Percentiles rank a stretch among this genome's conserved stretches.
Evolutionary conservation across 768 basidiomycete species (phyloP).

Genomic region (Cystoderma amianthinum): DNA sequence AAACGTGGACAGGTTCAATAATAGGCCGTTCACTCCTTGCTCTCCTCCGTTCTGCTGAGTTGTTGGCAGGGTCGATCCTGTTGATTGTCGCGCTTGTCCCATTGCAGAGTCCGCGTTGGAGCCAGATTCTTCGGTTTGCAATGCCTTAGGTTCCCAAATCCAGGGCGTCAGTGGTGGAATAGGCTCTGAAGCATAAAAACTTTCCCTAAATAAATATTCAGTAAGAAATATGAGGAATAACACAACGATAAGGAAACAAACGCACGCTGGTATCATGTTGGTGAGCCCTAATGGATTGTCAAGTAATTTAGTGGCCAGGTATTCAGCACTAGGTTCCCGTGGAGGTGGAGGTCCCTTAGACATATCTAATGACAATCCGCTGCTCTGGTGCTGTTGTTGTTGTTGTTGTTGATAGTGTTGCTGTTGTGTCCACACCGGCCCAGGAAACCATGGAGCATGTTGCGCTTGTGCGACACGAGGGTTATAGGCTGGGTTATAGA

Average conservation of each 20-base stretch:
- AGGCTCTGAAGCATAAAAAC: slow-evolving; percentile 22
- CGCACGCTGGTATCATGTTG: slow-evolving; percentile 61
- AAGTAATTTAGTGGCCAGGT: slow-evolving; percentile 49
- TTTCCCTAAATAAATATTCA: slow-evolving; percentile 20
- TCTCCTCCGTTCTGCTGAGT: neutral
- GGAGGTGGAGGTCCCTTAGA: too few relatives aligned
- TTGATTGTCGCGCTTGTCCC: slow-evolving; percentile 2
- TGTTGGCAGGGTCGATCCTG: neutral
- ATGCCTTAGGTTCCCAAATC: slow-evolving; percentile 48
- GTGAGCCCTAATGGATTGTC: slow-evolving; percentile 62
- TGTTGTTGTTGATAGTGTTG: slow-evolving; percentile 27
- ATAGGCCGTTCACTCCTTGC: neutral
- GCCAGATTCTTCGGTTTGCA: neutral
- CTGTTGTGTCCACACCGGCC: slow-evolving; percentile 25
- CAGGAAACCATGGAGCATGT: slow-evolving; percentile 28
- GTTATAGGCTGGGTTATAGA: slow-evolving; percentile 37
- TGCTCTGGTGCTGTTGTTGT: too few relatives aligned
- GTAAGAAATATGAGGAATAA: neutral
- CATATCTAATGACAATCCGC: too few relatives aligned
- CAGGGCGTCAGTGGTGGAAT: slow-evolving; percentile 52
- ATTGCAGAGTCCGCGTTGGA: neutral
- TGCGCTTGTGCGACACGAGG: slow-evolving; percentile 17
- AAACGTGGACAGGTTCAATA: neutral
- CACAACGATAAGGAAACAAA: too few relatives aligned
- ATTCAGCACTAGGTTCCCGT: slow-evolving; percentile 57